Evolutionary conservation across 768 basidiomycete genomes (phyloP).

Genomic region (Pleurotus salmoneostramineus): DNA sequence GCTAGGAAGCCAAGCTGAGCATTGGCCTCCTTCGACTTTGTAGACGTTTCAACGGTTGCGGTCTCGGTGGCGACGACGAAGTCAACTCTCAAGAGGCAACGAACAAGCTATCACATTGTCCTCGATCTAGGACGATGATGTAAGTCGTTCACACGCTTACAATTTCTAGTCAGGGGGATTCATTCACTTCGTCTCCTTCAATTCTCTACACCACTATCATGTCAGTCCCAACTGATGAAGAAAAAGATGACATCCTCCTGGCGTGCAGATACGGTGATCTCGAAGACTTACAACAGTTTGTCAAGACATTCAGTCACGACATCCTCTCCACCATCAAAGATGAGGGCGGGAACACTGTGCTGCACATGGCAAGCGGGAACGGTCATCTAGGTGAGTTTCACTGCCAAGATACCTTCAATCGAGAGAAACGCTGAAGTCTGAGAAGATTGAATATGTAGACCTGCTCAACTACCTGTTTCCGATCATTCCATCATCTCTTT

Average conservation of each 20-base stretch:
- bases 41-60: not conserved
- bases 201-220: conserved; percentile 2
- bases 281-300: conserved; percentile 68
- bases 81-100: too few relatives aligned
- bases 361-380: conserved; percentile 90
- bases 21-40: not conserved
- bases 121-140: not conserved
- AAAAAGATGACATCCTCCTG: conserved; percentile 72
- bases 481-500: conserved; percentile 44
- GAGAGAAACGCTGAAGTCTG: conserved; percentile 30
- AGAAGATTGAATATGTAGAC: conserved; percentile 52
- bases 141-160: not conserved
- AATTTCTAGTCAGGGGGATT: not conserved
- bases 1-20: not conserved
- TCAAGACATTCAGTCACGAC: conserved; percentile 50
- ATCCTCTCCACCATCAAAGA: conserved; percentile 54
- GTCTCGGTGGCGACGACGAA: too few relatives aligned
- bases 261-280: conserved; percentile 87
- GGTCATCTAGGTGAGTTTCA: conserved; percentile 69
- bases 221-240: conserved; percentile 40
- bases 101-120: too few relatives aligned
- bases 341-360: conserved; percentile 70
- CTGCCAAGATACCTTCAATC: not conserved
- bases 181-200: not conserved
- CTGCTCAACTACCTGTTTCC: conserved; percentile 73